phyloP scores from a whole-genome alignment of 1,284 basidiomycete genomes.

The Trichosporon faecale region DNA sequence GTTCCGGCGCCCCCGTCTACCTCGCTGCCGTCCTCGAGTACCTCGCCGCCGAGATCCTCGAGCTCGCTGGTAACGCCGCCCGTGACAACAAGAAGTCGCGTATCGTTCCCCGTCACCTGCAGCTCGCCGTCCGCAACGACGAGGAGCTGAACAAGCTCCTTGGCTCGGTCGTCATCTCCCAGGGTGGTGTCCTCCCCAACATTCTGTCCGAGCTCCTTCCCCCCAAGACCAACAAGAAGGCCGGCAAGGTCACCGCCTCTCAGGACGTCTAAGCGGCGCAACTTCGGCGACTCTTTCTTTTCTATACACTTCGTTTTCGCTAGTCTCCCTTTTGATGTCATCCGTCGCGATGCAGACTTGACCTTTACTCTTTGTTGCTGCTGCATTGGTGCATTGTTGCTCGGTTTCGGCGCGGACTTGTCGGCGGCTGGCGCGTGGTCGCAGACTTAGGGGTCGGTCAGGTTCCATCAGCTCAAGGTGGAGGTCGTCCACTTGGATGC shows the following conservation, averaged over 20 bases:
- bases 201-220: conserved; percentile 67
- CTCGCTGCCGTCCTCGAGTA: conserved; percentile 65
- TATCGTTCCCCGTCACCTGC: conserved; percentile 87
- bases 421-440: background rate
- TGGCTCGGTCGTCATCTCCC: conserved; percentile 79
- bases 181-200: conserved; percentile 82
- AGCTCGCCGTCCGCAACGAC: conserved; percentile 84
- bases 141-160: conserved; percentile 62
- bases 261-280: conserved; percentile 30
- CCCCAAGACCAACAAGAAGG: conserved; percentile 60
- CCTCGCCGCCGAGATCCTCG: conserved; percentile 80
- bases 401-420: background rate
- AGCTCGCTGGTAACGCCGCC: conserved; percentile 77
- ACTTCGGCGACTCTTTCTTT: background rate
- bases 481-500: background rate
- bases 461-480: background rate
- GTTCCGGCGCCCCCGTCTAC: conserved; percentile 62
- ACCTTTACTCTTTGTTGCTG: background rate
- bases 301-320: conserved; percentile 36
- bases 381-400: background rate
- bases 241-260: conserved; percentile 40
- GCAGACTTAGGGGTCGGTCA: no score
- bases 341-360: conserved; percentile 30
- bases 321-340: conserved; percentile 33
- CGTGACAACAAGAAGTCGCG: conserved; percentile 66